Conservation (phyloP, 164 flowering plant genomes). For the Magnolia changhungtana region DNA sequence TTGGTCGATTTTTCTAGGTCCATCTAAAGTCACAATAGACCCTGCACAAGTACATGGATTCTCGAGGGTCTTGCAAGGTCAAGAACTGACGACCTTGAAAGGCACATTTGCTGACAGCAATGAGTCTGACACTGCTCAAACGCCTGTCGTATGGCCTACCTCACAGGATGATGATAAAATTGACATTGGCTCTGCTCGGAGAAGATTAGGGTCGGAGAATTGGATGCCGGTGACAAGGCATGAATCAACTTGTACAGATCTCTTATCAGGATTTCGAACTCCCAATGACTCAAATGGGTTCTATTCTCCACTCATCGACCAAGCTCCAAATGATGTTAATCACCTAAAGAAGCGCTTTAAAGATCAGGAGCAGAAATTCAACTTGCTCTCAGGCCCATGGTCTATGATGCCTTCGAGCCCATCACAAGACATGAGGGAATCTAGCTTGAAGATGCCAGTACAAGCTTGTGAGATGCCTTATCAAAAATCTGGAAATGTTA, state of each 20-base stretch:
- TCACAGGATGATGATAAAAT: conserved; percentile 56
- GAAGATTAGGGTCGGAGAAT: conserved; percentile 49
- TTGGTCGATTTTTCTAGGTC: conserved; percentile 32
- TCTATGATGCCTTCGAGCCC: conserved; percentile 45
- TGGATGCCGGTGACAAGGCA: conserved; percentile 47
- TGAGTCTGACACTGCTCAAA: conserved; percentile 62
- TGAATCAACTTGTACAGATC: conserved; percentile 60
- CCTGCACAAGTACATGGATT: conserved; percentile 56
- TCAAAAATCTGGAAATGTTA: conserved; percentile 33
- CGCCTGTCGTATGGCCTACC: conserved; percentile 40
- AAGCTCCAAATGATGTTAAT: conserved; percentile 25
- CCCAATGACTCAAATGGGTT: conserved; percentile 35
- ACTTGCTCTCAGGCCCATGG: conserved; percentile 38
- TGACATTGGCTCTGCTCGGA: conserved; percentile 41
- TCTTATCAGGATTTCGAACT: conserved; percentile 66
- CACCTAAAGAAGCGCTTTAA: conserved; percentile 31
- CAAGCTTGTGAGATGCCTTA: conserved; percentile 37
- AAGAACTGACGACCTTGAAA: conserved; percentile 76
- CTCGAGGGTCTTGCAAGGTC: conserved; percentile 91
- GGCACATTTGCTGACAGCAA: conserved; percentile 50
- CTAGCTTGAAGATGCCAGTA: conserved; percentile 29
- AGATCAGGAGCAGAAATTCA: conserved; percentile 46
- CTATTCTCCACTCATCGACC: conserved; percentile 29
- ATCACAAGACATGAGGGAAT: conserved; percentile 48
- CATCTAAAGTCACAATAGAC: conserved; percentile 56